Percentiles rank a stretch among this genome's conserved stretches.
These are phyloP conservation scores for Euphorbia schlechtendalii DNA, from an alignment of 441 rosid genomes.

Conservation along the genomic window DNA sequence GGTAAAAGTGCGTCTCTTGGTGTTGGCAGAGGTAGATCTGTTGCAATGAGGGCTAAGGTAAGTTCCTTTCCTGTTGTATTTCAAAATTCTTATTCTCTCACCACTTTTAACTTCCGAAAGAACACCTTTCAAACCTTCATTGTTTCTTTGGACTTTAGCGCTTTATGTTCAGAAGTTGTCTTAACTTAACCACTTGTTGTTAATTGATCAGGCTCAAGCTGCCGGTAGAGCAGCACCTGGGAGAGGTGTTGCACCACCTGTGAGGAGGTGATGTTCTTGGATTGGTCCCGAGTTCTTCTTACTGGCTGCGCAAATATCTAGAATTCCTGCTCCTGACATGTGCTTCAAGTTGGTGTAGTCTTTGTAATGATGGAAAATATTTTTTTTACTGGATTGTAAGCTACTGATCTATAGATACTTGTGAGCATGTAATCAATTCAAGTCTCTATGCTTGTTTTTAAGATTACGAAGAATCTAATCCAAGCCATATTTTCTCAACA, in stretches of 20 bases:
- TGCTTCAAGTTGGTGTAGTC: not conserved
- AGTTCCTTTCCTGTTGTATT: conserved; percentile 27
- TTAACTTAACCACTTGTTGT: not conserved
- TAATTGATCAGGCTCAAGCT: conserved; percentile 53
- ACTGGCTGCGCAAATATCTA: conserved; percentile 14
- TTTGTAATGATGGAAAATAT: not conserved
- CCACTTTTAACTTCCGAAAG: not conserved
- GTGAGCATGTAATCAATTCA: no score
- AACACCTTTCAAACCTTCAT: no score
- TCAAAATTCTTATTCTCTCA: not conserved
- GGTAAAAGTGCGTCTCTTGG: conserved; percentile 95
- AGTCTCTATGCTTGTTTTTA: no score
- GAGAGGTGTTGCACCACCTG: conserved; percentile 72
- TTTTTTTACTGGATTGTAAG: not conserved
- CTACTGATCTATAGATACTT: no score
- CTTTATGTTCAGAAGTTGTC: conserved; percentile 5
- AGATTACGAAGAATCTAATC: no score
- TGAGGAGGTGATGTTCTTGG: conserved; percentile 44
- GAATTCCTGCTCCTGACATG: conserved; percentile 12
- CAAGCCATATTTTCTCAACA: no score
- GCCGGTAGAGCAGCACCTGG: conserved; percentile 71
- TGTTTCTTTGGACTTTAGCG: no score
- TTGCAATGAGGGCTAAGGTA: conserved; percentile 95
- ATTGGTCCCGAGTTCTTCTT: conserved; percentile 5
- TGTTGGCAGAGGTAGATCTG: conserved; percentile 98